Base-by-base conservation (phyloP, 2,329 filamentous ascomycete species). In the Dactylella cylindrospora region DNA sequence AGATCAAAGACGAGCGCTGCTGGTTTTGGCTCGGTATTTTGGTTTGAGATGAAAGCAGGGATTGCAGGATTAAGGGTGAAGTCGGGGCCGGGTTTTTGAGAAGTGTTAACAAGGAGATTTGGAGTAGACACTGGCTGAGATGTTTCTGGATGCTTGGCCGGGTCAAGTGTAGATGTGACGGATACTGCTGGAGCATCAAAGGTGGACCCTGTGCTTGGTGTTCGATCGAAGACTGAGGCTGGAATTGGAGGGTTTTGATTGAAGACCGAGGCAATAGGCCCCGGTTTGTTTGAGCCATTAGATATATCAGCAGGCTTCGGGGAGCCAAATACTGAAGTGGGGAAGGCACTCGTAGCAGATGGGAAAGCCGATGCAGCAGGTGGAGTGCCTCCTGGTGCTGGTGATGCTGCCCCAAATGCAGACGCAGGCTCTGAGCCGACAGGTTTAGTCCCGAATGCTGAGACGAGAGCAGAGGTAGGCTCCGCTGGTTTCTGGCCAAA, bases 401-500 rank as follows among this genome's bases (percentile, higher is more conserved):
- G 40, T 10, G 54, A 39, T 8, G 13, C 28, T 22, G 12, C 15
- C 3, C 29, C 12, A n/a, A 49, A 33, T 22, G 29, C 36, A 23
- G 29, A 19, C 13, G 26, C 2, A 29, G 45, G 3, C 38, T 26
- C 28, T 38, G 47, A 26, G 15, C 5, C 13, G 7, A 23, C 12
- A 40, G 36, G 36, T 32, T 49, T 53, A 22, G 32, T 17, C 23
- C 55, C 43, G 45, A 61, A 53, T 12, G 29, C 35, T 17, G 47
- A 29, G 15, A 47, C 45, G 15, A 36, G n/a, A 12, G 36, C 8
- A 19, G 43, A 10, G n/a, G 36, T n/a, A 29, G 8, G 20, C 19
- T 49, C 52, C 31, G 43, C 19, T n/a, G 39, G 32, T n/a, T 47
- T 60, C 10, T 45, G 38, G 9, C 54, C 46, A 31, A 60, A 60